A percentile compares a stretch with the other conserved stretches of the same genome.
Evolutionary conservation across 129 eudicot species (phyloP).

Genomic region (Lactuca saligna): DNA sequence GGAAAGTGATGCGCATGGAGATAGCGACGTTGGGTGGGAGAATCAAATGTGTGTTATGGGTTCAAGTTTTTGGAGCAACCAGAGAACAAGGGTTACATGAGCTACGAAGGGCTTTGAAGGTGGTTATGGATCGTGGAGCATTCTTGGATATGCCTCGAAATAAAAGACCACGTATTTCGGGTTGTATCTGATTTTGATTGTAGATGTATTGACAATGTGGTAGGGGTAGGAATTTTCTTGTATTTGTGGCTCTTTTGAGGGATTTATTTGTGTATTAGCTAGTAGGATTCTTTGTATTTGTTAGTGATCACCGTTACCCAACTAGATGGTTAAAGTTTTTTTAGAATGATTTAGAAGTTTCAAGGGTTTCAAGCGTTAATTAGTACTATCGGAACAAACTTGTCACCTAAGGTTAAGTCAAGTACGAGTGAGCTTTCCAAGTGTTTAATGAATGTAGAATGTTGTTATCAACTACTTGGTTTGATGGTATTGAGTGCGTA

Average conservation of each 20-base stretch:
- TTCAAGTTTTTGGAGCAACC: conserved; percentile 28
- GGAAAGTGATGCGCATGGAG: conserved; percentile 60
- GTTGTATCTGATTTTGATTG: conserved; percentile 10
- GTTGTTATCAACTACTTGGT: not conserved
- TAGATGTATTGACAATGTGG: not conserved
- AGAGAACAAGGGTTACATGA: conserved; percentile 43
- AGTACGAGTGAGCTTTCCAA: not conserved
- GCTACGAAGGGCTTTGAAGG: conserved; percentile 51
- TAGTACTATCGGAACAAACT: not conserved
- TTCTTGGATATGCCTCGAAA: conserved; percentile 42
- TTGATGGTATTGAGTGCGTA: not conserved
- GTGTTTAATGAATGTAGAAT: not conserved
- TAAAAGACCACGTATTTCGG: conserved; percentile 53
- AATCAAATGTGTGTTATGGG: conserved; percentile 65
- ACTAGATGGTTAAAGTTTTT: not conserved
- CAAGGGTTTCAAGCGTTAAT: not conserved
- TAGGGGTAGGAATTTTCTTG: conserved; percentile 3
- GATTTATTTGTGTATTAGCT: not conserved
- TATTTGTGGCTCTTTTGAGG: conserved; percentile 12
- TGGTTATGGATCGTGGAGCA: conserved; percentile 49
- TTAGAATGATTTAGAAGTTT: not conserved
- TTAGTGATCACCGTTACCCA: not conserved
- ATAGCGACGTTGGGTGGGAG: conserved; percentile 87
- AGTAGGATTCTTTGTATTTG: not conserved
- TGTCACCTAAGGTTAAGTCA: not conserved